A percentile compares a stretch with the other conserved stretches of the same genome.
Conservation (phyloP, 164 flowering plant species). For the Vitis rotundifolia region DNA sequence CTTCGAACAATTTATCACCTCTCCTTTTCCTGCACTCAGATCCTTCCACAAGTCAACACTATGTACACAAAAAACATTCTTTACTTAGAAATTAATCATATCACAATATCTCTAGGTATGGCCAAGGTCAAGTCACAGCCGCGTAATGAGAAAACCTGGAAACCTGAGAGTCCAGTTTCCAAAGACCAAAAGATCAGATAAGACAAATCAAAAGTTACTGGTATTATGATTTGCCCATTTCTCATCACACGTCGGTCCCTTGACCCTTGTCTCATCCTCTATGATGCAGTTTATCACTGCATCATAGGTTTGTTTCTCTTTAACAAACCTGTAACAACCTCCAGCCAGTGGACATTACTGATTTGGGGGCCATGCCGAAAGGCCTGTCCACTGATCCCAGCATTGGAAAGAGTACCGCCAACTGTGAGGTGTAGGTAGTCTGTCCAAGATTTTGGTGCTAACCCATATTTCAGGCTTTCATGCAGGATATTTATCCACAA, state of each 20-base stretch:
- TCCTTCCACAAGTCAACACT: not conserved
- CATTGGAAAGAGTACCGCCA: conserved; percentile 72
- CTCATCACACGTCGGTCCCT: not conserved
- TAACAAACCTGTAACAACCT: conserved; percentile 65
- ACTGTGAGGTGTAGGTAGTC: conserved; percentile 68
- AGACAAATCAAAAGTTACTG: not conserved
- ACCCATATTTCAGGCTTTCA: conserved; percentile 52
- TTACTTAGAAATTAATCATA: not conserved
- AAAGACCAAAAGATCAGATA: conserved; percentile 5
- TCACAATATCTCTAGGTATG: not conserved
- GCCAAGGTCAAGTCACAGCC: not conserved
- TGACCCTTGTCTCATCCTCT: not conserved
- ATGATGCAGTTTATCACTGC: not conserved
- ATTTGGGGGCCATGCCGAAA: conserved; percentile 75
- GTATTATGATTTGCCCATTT: conserved; percentile 1
- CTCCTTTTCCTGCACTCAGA: conserved; percentile 58
- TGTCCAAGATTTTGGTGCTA: conserved; percentile 71
- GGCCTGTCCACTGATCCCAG: conserved; percentile 73
- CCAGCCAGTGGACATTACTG: conserved; percentile 59
- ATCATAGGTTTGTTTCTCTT: conserved; percentile 2
- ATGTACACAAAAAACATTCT: not conserved
- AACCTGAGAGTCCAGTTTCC: not conserved
- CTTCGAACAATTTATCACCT: conserved; percentile 47
- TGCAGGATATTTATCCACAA: conserved; percentile 65
- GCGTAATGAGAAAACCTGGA: conserved; percentile 1